Evolutionary conservation across 768 basidiomycete species (phyloP).

Genomic region (Psilocybe azurescens): DNA sequence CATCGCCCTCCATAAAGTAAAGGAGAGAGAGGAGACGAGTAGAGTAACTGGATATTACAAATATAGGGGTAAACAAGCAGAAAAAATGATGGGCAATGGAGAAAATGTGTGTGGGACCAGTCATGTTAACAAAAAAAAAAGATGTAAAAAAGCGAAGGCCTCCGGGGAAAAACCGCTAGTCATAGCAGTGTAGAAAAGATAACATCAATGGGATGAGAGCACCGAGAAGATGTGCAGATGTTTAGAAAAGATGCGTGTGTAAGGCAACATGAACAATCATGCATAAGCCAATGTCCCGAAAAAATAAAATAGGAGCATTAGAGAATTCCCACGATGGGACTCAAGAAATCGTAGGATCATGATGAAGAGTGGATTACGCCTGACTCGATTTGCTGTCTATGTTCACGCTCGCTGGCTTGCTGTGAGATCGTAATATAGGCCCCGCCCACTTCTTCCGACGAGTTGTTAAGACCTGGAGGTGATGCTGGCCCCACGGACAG

Average conservation of each 20-base stretch:
- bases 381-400: conserved; percentile 42
- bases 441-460: conserved; percentile 76
- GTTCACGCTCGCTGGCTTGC: conserved; percentile 75
- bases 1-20: conserved; percentile 14
- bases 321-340: conserved; percentile 4
- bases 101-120: conserved; percentile 18
- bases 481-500: conserved; percentile 59
- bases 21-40: conserved; percentile 18
- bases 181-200: conserved; percentile 24
- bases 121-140: conserved; percentile 15
- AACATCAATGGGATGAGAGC: conserved; percentile 12
- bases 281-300: conserved; percentile 22
- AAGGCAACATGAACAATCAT: conserved; percentile 6
- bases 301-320: conserved; percentile 5
- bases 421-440: conserved; percentile 89
- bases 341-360: conserved; percentile 10
- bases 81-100: conserved; percentile 18
- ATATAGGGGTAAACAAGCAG: conserved; percentile 17
- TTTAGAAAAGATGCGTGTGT: conserved; percentile 13
- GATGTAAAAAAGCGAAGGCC: conserved; percentile 19
- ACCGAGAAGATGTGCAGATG: conserved; percentile 8
- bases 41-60: conserved; percentile 26
- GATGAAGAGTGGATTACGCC: conserved; percentile 33
- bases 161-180: conserved; percentile 27
- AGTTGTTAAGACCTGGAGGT: conserved; percentile 70